Base-by-base conservation (phyloP, 2,329 filamentous ascomycete species). In the Tolypocladium album region DNA sequence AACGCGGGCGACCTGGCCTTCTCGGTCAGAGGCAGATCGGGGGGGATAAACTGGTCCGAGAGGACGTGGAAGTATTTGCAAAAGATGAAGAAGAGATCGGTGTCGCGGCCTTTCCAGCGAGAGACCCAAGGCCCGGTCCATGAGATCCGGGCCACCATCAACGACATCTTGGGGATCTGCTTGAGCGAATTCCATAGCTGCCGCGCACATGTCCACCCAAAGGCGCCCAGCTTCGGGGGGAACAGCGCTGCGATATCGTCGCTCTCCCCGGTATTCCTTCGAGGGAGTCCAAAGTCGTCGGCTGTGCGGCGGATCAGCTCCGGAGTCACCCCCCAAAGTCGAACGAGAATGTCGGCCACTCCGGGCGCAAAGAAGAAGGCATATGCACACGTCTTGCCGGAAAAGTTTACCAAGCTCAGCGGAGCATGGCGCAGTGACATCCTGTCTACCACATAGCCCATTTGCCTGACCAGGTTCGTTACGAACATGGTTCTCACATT, bases 301-400 rank as follows among this genome's bases (percentile, higher is more conserved):
- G 90, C 80, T 1, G 90, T 82, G 31, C 90, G 85, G 63, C 88
- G 84, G 68, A 96, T 80, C 50, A 85, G 76, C 60, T 87, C 85
- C 4, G 87, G 77, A 2, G 86, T 84, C 24, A 90, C 79, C 43
- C 84, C 85, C 92, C 92, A 96, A 6, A 96, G 77, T 20, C 91
- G 85, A 34, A 93, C 84, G 56, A 96, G 79, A 57, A 96, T 84
- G 68, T 96, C 91, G 9, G 90, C 88, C 59, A 96, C 84, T 5
- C 90, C 90, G 0, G 91, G 90, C 36, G 90, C 92, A 68, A 96
- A 97, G 75, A 93, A 94, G 73, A 96, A 96, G 38, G 90, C 92
- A 72, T 95, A 96, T 2, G 92, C 92, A 68, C 89, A 93, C 4
- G 91, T 90, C 74, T 94, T 95, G 61, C 90, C 92, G 59, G 90